A percentile compares a stretch with the other conserved stretches of the same genome.
Conservation (phyloP, 176 grass and related monocot genomes). For the Cenchrus americanus region DNA sequence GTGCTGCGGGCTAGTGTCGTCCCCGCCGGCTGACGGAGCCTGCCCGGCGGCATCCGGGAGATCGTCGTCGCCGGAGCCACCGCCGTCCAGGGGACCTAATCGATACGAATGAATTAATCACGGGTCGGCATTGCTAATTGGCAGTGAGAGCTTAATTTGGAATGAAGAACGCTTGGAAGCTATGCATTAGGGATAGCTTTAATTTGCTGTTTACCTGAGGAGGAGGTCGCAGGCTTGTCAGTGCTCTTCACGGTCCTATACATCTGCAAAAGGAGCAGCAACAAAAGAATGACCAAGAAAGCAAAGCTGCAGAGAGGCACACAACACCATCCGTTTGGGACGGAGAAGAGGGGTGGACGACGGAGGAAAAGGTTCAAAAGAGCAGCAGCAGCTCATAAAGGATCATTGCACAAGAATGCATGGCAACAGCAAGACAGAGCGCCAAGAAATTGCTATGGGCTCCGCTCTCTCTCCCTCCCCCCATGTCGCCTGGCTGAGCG, state of each 20-base stretch:
- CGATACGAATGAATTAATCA: background rate
- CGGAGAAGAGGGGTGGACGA: background rate
- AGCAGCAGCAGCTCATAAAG: background rate
- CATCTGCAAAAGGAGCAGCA: slow-evolving; percentile 54
- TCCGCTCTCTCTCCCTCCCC: background rate
- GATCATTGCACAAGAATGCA: slow-evolving; percentile 28
- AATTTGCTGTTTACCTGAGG: slow-evolving; percentile 56
- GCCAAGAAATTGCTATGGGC: slow-evolving; percentile 8
- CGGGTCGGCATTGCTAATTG: background rate
- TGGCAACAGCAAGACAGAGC: slow-evolving; percentile 27
- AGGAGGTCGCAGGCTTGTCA: slow-evolving; percentile 77
- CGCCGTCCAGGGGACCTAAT: slow-evolving; percentile 57
- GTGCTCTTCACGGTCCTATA: slow-evolving; percentile 88
- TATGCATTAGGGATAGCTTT: background rate
- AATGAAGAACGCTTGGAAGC: background rate
- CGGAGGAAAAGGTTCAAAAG: background rate
- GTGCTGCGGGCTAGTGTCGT: background rate
- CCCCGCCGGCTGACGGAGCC: slow-evolving; percentile 2
- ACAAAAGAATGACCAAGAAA: slow-evolving; percentile 44
- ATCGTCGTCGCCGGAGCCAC: slow-evolving; percentile 62
- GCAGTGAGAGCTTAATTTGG: background rate
- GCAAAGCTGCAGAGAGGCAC: slow-evolving; percentile 40
- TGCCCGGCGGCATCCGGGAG: background rate
- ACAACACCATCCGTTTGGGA: slow-evolving; percentile 32
- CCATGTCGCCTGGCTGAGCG: background rate